Evolutionary conservation across 1,284 basidiomycete genomes (phyloP).

Genomic region (Ceratobasidium sp.): DNA sequence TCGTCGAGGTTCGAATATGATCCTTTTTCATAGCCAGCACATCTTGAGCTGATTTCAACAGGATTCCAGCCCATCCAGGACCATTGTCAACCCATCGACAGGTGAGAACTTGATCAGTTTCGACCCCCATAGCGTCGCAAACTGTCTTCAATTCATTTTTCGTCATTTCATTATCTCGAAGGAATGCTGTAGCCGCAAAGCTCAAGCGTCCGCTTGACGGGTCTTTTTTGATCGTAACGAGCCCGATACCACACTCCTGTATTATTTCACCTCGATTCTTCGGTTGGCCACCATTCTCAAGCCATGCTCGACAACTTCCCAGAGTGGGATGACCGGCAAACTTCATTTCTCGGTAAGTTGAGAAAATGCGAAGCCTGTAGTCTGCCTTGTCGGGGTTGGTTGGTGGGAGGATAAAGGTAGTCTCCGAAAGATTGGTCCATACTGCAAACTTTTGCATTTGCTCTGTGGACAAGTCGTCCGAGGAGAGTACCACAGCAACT

Average conservation of each 20-base stretch:
- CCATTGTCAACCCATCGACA: slow-evolving; percentile 33
- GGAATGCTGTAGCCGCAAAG: slow-evolving; percentile 23
- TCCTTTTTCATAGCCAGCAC: slow-evolving; percentile 20
- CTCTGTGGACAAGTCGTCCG: slow-evolving; percentile 5
- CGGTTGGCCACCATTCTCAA: slow-evolving; percentile 19
- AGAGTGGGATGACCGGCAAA: slow-evolving; percentile 37
- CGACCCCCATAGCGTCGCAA: slow-evolving; percentile 21
- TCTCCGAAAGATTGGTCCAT: slow-evolving; percentile 32
- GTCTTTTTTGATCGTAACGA: slow-evolving; percentile 13
- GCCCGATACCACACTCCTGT: slow-evolving; percentile 30
- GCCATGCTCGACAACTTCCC: slow-evolving; percentile 32
- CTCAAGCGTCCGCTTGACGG: neutral
- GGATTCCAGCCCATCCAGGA: slow-evolving; percentile 23
- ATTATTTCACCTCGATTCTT: slow-evolving; percentile 10
- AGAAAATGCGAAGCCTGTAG: slow-evolving; percentile 32
- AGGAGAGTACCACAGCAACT: slow-evolving; percentile 15
- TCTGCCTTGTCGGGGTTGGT: slow-evolving; percentile 24
- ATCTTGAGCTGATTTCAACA: slow-evolving; percentile 24
- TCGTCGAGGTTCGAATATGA: neutral
- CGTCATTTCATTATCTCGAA: slow-evolving; percentile 14
- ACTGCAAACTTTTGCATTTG: slow-evolving; percentile 13
- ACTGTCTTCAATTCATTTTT: neutral
- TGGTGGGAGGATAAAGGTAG: slow-evolving; percentile 20
- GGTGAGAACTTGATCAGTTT: neutral
- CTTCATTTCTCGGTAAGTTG: slow-evolving; percentile 2